Conservation (phyloP, 1,139 yeast species). For the Yamadazyma triangularis region DNA sequence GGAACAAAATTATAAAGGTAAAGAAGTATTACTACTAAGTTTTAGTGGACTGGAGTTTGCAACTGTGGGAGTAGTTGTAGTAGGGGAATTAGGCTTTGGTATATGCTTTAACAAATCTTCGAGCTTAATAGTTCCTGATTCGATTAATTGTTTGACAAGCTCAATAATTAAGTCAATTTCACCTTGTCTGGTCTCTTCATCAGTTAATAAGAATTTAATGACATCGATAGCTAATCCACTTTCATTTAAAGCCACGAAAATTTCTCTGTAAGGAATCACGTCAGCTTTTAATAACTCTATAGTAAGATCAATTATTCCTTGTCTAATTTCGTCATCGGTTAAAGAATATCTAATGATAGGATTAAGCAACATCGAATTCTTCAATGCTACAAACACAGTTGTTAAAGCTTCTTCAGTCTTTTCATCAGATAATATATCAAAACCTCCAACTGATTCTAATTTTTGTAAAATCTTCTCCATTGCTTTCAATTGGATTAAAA, state of each 20-base stretch:
- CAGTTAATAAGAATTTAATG: constrained; percentile 21
- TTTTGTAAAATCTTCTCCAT: constrained; percentile 10
- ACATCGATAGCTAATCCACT: constrained; percentile 31
- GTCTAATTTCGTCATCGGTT: constrained; percentile 28
- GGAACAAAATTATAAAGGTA: too few species aligned
- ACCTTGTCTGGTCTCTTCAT: constrained; percentile 27
- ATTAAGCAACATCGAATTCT: constrained; percentile 28
- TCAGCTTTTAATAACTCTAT: constrained; percentile 24
- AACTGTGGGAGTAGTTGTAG: too few species aligned
- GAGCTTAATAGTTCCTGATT: constrained; percentile 9
- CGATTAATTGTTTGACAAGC: constrained; percentile 22
- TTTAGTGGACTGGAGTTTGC: too few species aligned
- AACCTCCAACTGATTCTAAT: constrained; percentile 8
- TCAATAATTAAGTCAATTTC: constrained; percentile 23
- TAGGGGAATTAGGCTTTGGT: constrained; percentile 3
- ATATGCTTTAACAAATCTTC: constrained; percentile 7
- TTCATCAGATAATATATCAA: background rate
- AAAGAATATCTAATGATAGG: constrained; percentile 23
- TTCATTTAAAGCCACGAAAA: constrained; percentile 26
- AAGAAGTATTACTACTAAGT: too few species aligned
- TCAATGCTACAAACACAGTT: constrained; percentile 22
- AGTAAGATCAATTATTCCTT: constrained; percentile 20
- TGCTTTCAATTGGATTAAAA: constrained; percentile 6
- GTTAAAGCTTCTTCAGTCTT: constrained; percentile 17
- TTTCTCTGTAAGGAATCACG: constrained; percentile 31